These are phyloP conservation scores for Dioscorea zingiberensis DNA, from an alignment of 106 monocot genomes.

Conservation along the genomic window DNA sequence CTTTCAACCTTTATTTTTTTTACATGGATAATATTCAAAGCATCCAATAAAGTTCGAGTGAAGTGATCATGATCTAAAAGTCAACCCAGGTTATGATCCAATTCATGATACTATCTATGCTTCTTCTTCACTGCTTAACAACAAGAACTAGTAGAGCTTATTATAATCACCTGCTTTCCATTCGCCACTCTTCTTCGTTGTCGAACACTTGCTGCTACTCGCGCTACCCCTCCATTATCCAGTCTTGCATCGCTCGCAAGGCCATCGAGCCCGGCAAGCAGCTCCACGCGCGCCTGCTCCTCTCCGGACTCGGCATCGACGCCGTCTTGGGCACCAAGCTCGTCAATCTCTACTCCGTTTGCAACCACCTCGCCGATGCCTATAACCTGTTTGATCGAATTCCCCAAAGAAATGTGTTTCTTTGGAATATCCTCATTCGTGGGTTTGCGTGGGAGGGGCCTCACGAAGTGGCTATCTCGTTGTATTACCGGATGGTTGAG, in stretches of 20 bases:
- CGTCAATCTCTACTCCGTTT: slow-evolving; percentile 38
- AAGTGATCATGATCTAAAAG: too few species aligned
- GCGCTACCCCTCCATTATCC: slow-evolving; percentile 38
- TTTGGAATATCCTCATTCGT: slow-evolving; percentile 75
- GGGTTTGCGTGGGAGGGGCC: slow-evolving; percentile 37
- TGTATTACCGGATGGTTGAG: slow-evolving; percentile 45
- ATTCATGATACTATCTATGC: too few species aligned
- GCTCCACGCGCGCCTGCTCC: slow-evolving; percentile 59
- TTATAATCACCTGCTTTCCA: too few species aligned
- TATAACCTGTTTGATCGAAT: slow-evolving; percentile 60
- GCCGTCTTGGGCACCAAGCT: slow-evolving; percentile 44
- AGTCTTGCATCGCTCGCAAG: slow-evolving; percentile 23
- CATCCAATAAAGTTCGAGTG: too few species aligned
- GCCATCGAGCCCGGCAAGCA: slow-evolving; percentile 44
- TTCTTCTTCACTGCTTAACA: too few species aligned
- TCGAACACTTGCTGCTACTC: too few species aligned
- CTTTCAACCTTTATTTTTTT: too few species aligned
- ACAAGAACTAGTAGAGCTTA: too few species aligned
- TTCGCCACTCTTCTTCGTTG: not conserved
- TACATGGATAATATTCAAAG: too few species aligned
- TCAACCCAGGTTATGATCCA: too few species aligned
- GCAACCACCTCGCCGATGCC: slow-evolving; percentile 22
- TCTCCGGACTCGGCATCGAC: slow-evolving; percentile 46
- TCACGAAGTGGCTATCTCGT: slow-evolving; percentile 21
- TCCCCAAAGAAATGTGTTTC: slow-evolving; percentile 36